Evolutionary conservation across 2,329 filamentous ascomycete genomes (phyloP).

Genomic region (Fusarium siculi): DNA sequence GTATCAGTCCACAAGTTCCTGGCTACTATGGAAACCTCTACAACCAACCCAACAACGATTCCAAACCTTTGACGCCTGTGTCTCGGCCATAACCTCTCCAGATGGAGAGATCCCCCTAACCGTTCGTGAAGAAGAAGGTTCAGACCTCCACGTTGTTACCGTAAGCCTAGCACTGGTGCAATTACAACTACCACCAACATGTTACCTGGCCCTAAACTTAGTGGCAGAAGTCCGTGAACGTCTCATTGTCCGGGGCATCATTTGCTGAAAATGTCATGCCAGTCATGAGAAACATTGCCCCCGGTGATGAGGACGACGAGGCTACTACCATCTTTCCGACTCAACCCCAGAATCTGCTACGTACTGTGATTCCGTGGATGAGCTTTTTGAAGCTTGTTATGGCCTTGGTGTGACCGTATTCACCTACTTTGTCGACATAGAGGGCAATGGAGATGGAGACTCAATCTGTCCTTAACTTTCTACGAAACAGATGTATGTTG

Average conservation of each 20-base stretch:
- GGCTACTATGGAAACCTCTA: background rate
- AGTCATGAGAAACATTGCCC: background rate
- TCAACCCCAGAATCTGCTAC: background rate
- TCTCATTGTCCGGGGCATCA: too few relatives aligned
- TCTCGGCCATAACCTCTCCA: background rate
- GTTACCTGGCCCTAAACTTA: too few relatives aligned
- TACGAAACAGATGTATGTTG: background rate
- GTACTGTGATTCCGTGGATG: background rate
- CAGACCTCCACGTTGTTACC: background rate
- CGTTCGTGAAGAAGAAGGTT: background rate
- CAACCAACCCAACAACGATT: background rate
- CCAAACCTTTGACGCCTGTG: background rate
- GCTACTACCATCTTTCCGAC: background rate
- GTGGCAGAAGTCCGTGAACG: background rate
- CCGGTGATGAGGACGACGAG: background rate
- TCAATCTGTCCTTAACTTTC: fast-evolving
- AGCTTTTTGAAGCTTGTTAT: background rate
- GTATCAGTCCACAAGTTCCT: too few relatives aligned
- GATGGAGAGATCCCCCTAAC: too few relatives aligned
- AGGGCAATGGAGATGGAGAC: background rate
- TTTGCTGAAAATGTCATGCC: background rate
- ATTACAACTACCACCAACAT: too few relatives aligned
- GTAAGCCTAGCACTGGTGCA: background rate
- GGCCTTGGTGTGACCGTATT: background rate
- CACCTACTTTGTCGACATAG: background rate